A percentile compares a stretch with the other conserved stretches of the same genome.
phyloP scores from a whole-genome alignment of 225 moss, liverwort and hornwort genomes.

The Straminergon stramineum region DNA sequence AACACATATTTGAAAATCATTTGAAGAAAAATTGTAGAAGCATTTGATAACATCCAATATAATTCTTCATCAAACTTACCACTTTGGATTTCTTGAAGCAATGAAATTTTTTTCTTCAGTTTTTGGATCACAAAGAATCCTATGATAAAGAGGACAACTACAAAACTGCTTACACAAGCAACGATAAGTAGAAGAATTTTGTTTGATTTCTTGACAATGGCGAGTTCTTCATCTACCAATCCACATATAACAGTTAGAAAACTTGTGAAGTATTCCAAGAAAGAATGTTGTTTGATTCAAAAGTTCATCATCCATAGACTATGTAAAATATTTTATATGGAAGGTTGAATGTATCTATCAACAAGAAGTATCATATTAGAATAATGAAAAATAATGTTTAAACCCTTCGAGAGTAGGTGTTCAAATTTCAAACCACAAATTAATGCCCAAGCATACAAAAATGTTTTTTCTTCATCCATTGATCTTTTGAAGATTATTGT shows the following conservation, averaged over 20 bases:
- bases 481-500: too few relatives aligned
- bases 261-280: neutral
- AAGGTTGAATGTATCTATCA: neutral
- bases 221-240: neutral
- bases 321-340: fast-evolving
- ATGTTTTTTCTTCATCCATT: too few relatives aligned
- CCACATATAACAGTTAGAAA: neutral
- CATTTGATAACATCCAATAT: neutral
- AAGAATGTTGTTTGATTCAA: neutral
- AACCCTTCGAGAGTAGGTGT: too few relatives aligned
- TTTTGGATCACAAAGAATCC: neutral
- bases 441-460: too few relatives aligned
- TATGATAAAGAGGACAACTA: neutral
- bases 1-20: neutral
- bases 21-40: neutral
- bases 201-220: neutral
- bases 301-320: neutral
- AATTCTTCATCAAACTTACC: neutral
- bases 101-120: neutral
- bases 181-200: fast-evolving
- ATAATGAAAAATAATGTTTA: too few relatives aligned
- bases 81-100: neutral
- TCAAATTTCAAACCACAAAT: too few relatives aligned
- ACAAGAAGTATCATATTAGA: neutral
- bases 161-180: neutral